Base-by-base conservation (phyloP, 352 stramenopile genomes). In the Pelagophyceae sp. region DNA sequence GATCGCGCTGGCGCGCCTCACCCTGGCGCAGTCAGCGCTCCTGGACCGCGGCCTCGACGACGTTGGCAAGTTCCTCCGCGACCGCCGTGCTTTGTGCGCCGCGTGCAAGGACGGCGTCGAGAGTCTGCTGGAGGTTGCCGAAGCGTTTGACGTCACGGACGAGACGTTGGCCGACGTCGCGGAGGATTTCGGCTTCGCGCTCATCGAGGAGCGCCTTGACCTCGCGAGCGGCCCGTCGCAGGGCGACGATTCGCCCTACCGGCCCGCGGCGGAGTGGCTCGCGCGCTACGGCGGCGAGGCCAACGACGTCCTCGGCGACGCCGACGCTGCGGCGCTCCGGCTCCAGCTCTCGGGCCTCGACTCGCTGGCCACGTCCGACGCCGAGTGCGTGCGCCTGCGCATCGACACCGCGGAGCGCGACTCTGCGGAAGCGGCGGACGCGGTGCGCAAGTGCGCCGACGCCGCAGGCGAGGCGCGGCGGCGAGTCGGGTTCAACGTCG, bases 1-100 rank as follows among this genome's bases (percentile, higher is more conserved):
- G 54, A 89, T 98, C 45, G 93, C 96, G 72, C 80, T 98, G 1
- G 91, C 91, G 17, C 81, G 98, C 33, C 85, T 98, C 45, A 5
- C 67, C 17, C 5, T 54, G 33, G 67, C 38, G 35, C 3, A 11
- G 5, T 33, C 51, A 11, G 35, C 29, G 27, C 38, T 74, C 5
- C 23, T 51, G 1, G 1, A 27, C 2, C 17, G 27, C 15, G 33
- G 25, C 1, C 67, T 58, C 35, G 67, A 74, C 27, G 67, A 31
- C 35, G 23, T 19, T 0, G 67, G 67, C 67, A 51, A 58, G 25
- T 74, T 38, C 38, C 27, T 74, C 17, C 33, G 67, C 35, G 67
- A 74, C 67, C 67, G 67, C 2, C 5, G 20, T 15, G 0, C 17
- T 2, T 31, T 58, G 61, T 15, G 3, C 11, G 15, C 60, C 60